Conservation (phyloP, 176 grass and related monocot species). For the Leersia perrieri region DNA sequence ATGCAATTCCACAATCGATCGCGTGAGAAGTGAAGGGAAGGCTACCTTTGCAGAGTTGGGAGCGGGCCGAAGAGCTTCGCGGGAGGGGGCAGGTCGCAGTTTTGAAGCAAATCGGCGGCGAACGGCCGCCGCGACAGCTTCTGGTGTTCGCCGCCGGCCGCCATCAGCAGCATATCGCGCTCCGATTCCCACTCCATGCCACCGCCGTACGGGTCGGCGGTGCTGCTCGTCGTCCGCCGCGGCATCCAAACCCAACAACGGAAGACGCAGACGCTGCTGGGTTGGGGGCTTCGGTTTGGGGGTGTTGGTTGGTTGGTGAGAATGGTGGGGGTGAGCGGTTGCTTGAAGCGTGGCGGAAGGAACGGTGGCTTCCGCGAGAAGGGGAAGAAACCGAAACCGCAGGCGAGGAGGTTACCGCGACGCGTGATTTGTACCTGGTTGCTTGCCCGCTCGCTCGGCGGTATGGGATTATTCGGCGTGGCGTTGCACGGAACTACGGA, state of each 20-base stretch:
- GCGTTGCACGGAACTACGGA: not conserved
- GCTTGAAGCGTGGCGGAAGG: conserved; percentile 45
- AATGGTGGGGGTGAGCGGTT: not conserved
- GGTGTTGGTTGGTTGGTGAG: not conserved
- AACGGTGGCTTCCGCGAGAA: conserved; percentile 13
- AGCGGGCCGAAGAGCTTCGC: conserved; percentile 73
- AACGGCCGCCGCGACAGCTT: not conserved
- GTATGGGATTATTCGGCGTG: not conserved
- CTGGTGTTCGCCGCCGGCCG: conserved; percentile 15
- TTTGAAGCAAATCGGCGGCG: conserved; percentile 72
- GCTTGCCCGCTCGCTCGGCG: not conserved
- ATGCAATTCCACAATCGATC: not conserved
- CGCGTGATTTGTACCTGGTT: not conserved
- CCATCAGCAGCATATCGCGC: conserved; percentile 64
- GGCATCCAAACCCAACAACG: not conserved
- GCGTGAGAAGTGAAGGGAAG: not conserved
- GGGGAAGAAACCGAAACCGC: conserved; percentile 24
- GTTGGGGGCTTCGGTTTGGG: not conserved
- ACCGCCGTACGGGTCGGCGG: not conserved
- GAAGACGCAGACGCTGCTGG: not conserved
- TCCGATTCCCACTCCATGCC: conserved; percentile 51
- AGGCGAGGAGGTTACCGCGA: not conserved
- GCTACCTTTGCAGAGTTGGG: conserved; percentile 20
- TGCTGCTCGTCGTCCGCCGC: conserved; percentile 8
- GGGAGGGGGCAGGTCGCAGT: conserved; percentile 90